These are phyloP conservation scores for Glonium stellatum DNA, from an alignment of 495 filamentous ascomycete genomes.

Conservation along the genomic window DNA sequence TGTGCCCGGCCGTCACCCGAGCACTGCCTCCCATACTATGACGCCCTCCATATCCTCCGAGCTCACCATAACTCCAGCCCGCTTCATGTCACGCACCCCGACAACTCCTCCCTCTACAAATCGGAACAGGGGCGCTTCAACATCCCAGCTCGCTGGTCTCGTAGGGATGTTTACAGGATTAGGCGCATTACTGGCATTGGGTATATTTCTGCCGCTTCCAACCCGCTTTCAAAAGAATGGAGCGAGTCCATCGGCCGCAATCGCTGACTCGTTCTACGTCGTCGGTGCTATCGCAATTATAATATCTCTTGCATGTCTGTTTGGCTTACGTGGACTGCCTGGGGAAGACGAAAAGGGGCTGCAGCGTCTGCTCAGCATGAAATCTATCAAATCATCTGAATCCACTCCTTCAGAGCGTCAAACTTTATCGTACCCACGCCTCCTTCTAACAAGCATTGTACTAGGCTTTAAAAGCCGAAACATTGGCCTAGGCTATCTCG, in stretches of 20 bases:
- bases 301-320: slow-evolving; percentile 65
- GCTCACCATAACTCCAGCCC: slow-evolving; percentile 39
- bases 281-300: slow-evolving; percentile 65
- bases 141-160: slow-evolving; percentile 70
- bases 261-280: slow-evolving; percentile 76
- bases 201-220: slow-evolving; percentile 78
- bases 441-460: slow-evolving; percentile 55
- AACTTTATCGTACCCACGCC: slow-evolving; percentile 29
- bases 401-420: neutral
- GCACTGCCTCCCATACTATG: slow-evolving; percentile 24
- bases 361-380: slow-evolving; percentile 41
- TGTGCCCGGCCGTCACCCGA: slow-evolving; percentile 9
- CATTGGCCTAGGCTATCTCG: slow-evolving; percentile 82
- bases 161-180: slow-evolving; percentile 90
- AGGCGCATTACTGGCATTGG: slow-evolving; percentile 77
- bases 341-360: slow-evolving; percentile 74
- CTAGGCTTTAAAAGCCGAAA: slow-evolving; percentile 68
- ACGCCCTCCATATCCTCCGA: slow-evolving; percentile 36
- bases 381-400: slow-evolving; percentile 11
- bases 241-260: slow-evolving; percentile 57
- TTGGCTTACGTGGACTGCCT: slow-evolving; percentile 70
- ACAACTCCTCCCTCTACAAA: neutral
- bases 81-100: slow-evolving; percentile 32
- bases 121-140: slow-evolving; percentile 33
- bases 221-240: slow-evolving; percentile 63